phyloP scores from a whole-genome alignment of 108 stramenopile genomes.

The Hondaea fermentalgiana region DNA sequence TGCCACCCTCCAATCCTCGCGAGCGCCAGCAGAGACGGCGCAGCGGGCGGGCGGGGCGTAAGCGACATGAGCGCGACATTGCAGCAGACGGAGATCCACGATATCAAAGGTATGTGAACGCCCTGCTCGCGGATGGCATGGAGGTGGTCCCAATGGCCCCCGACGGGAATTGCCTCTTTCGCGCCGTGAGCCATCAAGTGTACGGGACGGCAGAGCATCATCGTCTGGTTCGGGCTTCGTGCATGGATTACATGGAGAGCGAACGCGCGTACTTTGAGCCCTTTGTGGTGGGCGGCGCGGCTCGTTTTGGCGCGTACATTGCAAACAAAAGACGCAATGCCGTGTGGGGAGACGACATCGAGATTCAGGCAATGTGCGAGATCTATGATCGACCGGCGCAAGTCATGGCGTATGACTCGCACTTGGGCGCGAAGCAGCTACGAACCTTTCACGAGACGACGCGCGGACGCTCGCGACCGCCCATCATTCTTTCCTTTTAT shows the following conservation, averaged over 20 bases:
- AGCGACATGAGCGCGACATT: background rate
- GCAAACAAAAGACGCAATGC: slow-evolving; percentile 63
- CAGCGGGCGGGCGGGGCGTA: background rate
- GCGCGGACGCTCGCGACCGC: background rate
- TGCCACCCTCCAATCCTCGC: background rate
- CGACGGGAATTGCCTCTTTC: slow-evolving; percentile 95
- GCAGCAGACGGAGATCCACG: background rate
- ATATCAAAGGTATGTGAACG: background rate
- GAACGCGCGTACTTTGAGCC: slow-evolving; percentile 56
- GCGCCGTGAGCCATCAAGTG: slow-evolving; percentile 82
- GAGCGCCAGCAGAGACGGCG: background rate
- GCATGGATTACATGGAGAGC: slow-evolving; percentile 78
- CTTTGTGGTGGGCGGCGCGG: slow-evolving; percentile 65
- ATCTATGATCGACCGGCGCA: slow-evolving; percentile 82
- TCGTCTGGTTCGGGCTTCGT: slow-evolving; percentile 61
- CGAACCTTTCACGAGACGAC: slow-evolving; percentile 46
- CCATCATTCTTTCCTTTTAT: slow-evolving; percentile 34
- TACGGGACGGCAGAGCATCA: slow-evolving; percentile 83
- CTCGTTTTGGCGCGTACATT: slow-evolving; percentile 62
- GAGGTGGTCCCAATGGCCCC: slow-evolving; percentile 48
- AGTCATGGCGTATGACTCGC: slow-evolving; percentile 55
- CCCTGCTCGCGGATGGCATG: background rate
- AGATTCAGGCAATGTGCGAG: slow-evolving; percentile 89
- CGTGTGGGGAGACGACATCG: slow-evolving; percentile 89
- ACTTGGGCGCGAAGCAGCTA: slow-evolving; percentile 32